A percentile compares a stretch with the other conserved stretches of the same genome.
These are phyloP conservation scores for Moringa oleifera DNA, from an alignment of 345 rosid species.

Conservation along the genomic window DNA sequence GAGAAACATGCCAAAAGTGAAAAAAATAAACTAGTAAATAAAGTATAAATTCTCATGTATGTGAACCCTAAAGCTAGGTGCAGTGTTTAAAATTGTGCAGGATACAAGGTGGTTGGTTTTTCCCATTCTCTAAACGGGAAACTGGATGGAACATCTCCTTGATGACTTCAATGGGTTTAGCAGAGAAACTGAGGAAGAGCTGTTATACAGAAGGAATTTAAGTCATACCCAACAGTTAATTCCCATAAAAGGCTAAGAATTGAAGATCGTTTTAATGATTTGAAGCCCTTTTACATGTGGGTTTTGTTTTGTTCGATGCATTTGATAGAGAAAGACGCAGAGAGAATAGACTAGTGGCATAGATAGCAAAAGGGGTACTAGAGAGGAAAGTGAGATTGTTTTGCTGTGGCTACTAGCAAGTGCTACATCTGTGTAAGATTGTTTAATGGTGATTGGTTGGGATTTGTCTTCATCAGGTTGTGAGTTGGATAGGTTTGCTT, in stretches of 20 bases:
- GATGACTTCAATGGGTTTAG: conserved; percentile 17
- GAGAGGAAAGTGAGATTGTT: conserved; percentile 29
- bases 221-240: conserved; percentile 15
- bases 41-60: neutral
- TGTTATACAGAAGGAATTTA: conserved; percentile 17
- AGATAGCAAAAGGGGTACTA: neutral
- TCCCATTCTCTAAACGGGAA: neutral
- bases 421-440: conserved; percentile 25
- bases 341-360: neutral
- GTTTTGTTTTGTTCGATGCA: conserved; percentile 20
- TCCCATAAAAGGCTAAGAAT: conserved; percentile 9
- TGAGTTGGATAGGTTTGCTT: conserved; percentile 7
- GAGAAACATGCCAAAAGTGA: conserved; percentile 1
- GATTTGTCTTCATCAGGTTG: conserved; percentile 21
- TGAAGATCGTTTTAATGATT: conserved; percentile 8
- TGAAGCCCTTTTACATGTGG: too few species aligned
- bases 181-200: conserved; percentile 10
- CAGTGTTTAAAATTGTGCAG: conserved; percentile 4
- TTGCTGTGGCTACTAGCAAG: conserved; percentile 24
- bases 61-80: conserved; percentile 19
- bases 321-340: conserved; percentile 1
- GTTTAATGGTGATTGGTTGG: conserved; percentile 24
- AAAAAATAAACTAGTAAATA: conserved; percentile 3
- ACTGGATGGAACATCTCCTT: conserved; percentile 12
- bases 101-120: neutral